Base-by-base conservation (phyloP, 352 stramenopile genomes). In the Globisporangium spinosum region DNA sequence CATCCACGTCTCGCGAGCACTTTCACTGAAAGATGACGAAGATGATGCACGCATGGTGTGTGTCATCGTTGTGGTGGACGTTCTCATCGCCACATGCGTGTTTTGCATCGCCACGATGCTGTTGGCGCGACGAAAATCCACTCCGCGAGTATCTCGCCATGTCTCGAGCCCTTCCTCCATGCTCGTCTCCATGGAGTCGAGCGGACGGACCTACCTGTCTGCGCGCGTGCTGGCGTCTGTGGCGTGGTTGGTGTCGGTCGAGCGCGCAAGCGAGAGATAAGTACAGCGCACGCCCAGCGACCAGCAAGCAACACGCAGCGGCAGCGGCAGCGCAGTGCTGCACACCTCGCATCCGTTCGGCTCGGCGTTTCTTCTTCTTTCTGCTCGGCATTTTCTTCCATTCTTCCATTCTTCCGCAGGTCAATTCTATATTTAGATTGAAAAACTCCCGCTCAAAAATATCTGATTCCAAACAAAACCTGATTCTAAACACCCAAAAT, bases 1-100 rank as follows among this genome's bases (percentile, higher is more conserved):
- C 1, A 79, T 61, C 82, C 82, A 90, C 56, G 78, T 76, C 20
- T 91, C 82, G 15, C 71, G 70, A 15, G 25, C 15, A 7, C 27
- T n/a, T 9, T 43, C 40, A 35, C 20, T 61, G 29, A 45, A 43
- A 7, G 55, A 61, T 22, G 55, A 61, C 20, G 49, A 32, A 1
- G 60, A 58, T 4, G 60, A 65, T 5, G 10, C 4, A 22, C 60
- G 47, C 40, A 45, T 32, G 13, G 40, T 25, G 25, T 9, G 17
- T 17, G 23, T 17, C 43, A 51, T 51, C 17, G 15, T 10, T 51
- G 43, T 12, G 43, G 43, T 51, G 15, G 43, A 17, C 43, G 43
- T 51, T 51, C 15, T 51, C 43, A 17, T 35, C 22, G 62, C 55
- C 61, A 17, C 56, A 27, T 20, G 63, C 27, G 47, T 27, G 8